A percentile compares a stretch with the other conserved stretches of the same genome.
Conservation (phyloP, 2,329 filamentous ascomycete species). For the Beauveria brongniartii region DNA sequence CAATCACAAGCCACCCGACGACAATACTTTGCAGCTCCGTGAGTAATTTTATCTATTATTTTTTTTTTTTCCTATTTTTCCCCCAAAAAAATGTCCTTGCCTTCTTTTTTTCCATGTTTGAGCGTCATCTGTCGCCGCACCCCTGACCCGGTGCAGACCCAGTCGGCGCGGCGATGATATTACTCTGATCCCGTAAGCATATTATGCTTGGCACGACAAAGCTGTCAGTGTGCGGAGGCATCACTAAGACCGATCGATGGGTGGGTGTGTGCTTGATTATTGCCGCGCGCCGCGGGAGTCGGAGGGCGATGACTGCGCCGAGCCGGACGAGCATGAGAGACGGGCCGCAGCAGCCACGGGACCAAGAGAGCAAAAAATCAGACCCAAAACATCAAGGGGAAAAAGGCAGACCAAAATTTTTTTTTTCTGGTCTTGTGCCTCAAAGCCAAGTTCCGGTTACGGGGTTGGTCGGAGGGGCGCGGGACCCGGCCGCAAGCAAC, state of each 20-base stretch:
- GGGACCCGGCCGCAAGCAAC: background rate
- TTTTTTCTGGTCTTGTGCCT: background rate
- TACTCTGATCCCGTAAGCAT: constrained; percentile 9
- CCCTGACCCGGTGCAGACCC: background rate
- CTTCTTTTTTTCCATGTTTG: background rate
- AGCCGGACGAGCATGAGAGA: background rate
- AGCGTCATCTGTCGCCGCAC: background rate
- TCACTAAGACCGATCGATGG: background rate
- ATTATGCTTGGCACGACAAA: constrained; percentile 8
- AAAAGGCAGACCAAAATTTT: background rate
- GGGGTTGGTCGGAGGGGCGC: background rate
- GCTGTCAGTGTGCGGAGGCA: background rate
- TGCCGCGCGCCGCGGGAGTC: background rate
- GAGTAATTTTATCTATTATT: background rate
- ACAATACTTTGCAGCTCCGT: background rate
- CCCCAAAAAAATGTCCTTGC: background rate
- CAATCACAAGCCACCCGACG: background rate
- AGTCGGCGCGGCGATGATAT: background rate
- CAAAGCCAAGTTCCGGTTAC: constrained; percentile 2
- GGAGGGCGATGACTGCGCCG: background rate
- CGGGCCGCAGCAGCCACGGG: background rate
- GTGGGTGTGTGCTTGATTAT: background rate
- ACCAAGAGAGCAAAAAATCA: background rate
- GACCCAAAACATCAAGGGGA: background rate
- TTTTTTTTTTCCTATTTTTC: background rate